These are phyloP conservation scores for Leishmania gerbilli DNA, from an alignment of 208 protist species.

Conservation along the genomic window DNA sequence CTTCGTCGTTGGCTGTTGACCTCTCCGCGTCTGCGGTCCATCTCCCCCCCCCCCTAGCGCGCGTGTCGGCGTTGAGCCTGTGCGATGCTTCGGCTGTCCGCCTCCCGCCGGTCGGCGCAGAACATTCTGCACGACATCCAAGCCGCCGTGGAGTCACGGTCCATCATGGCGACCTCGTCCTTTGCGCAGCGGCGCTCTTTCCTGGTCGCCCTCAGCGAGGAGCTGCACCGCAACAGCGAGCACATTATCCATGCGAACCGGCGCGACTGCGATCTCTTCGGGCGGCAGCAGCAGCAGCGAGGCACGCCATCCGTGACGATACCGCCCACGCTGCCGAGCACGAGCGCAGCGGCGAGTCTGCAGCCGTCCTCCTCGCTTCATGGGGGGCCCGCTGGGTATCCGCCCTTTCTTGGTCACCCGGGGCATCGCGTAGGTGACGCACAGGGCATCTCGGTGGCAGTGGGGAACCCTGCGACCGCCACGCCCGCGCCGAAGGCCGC, in stretches of 20 bases:
- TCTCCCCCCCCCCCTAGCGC: not conserved
- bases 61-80: not conserved
- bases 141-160: conserved; percentile 43
- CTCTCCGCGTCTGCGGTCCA: not conserved
- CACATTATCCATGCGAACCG: conserved; percentile 46
- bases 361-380: not conserved
- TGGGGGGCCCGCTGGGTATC: not conserved
- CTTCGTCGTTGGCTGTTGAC: not conserved
- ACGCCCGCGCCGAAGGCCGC: not conserved
- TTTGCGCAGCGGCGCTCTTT: conserved; percentile 52
- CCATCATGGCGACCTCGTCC: conserved; percentile 34
- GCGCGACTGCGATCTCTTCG: conserved; percentile 50
- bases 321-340: conserved; percentile 22
- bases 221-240: conserved; percentile 33
- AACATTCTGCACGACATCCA: conserved; percentile 56
- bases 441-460: not conserved
- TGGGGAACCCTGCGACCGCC: not conserved
- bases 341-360: not conserved
- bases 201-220: conserved; percentile 37
- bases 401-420: not conserved
- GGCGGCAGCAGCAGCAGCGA: conserved; percentile 40
- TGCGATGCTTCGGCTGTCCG: conserved; percentile 13
- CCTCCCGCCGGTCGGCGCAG: conserved; percentile 4
- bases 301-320: conserved; percentile 30
- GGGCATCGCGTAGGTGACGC: conserved; percentile 1